phyloP scores from a whole-genome alignment of 225 moss, liverwort and hornwort genomes.

The Bryoerythrophyllum caledonicum region DNA sequence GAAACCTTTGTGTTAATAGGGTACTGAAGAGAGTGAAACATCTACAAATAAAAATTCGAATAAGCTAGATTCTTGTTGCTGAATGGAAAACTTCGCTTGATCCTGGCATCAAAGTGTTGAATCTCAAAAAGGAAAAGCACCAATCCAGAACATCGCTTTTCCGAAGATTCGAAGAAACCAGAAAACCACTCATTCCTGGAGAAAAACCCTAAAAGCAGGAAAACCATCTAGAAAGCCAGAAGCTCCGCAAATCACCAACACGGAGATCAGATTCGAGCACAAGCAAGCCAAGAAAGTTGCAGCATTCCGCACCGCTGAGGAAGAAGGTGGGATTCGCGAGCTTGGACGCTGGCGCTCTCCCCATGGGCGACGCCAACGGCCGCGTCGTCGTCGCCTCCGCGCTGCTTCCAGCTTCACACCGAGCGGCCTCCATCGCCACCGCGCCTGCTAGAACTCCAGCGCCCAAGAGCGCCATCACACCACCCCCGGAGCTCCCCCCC shows the following conservation, averaged over 20 bases:
- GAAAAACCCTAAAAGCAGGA: too few species aligned
- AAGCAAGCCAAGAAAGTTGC: neutral
- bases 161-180: too few species aligned
- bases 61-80: too few species aligned
- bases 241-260: neutral
- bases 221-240: neutral
- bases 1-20: too few species aligned
- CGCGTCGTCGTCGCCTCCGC: conserved; percentile 23
- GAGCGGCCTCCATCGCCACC: conserved; percentile 23
- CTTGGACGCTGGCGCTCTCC: conserved; percentile 22
- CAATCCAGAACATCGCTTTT: too few species aligned
- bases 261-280: neutral
- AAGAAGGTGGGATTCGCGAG: conserved; percentile 37
- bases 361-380: conserved; percentile 37
- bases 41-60: too few species aligned
- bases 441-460: conserved; percentile 18
- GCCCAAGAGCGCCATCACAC: conserved; percentile 17
- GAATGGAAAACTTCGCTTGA: too few species aligned
- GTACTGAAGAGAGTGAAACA: too few species aligned
- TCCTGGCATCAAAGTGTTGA: too few species aligned
- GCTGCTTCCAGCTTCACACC: conserved; percentile 17
- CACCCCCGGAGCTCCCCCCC: neutral
- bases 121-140: too few species aligned
- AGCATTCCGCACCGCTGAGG: conserved; percentile 26
- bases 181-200: too few species aligned